Percentiles rank a stretch among this genome's conserved stretches.
phyloP scores from a whole-genome alignment of 768 basidiomycete genomes.

The Mycena leptocephala region DNA sequence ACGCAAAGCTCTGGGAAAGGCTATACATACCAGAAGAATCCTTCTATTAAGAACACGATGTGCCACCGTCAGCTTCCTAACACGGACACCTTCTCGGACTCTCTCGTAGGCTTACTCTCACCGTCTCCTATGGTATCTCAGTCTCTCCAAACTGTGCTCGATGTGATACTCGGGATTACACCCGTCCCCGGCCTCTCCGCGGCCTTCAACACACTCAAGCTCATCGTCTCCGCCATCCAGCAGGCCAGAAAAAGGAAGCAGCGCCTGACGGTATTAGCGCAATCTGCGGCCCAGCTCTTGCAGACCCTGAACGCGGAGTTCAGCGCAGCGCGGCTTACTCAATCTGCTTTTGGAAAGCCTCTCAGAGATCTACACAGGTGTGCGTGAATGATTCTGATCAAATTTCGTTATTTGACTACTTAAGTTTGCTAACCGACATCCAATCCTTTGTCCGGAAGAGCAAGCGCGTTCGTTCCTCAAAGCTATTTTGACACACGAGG shows the following conservation, averaged over 20 bases:
- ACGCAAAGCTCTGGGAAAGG: too few relatives aligned
- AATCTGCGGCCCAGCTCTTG: background rate
- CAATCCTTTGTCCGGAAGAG: slow-evolving; percentile 8
- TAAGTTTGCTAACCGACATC: slow-evolving; percentile 18
- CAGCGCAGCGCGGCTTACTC: background rate
- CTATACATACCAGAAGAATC: too few relatives aligned
- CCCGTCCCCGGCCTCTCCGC: slow-evolving; percentile 21
- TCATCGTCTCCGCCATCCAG: slow-evolving; percentile 7
- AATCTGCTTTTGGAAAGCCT: background rate
- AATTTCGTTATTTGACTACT: background rate
- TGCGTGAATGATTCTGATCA: background rate
- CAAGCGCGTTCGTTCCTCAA: slow-evolving; percentile 1
- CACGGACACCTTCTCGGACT: too few relatives aligned
- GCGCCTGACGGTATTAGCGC: background rate
- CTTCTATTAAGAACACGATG: too few relatives aligned
- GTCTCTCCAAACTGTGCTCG: background rate
- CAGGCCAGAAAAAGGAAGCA: background rate
- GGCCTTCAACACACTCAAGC: background rate
- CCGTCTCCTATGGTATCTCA: too few relatives aligned
- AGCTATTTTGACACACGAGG: background rate
- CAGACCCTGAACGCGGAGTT: background rate
- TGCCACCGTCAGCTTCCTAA: too few relatives aligned
- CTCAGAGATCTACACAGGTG: background rate
- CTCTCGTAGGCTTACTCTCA: too few relatives aligned
- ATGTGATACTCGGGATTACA: slow-evolving; percentile 1